Evolutionary conservation across 1,139 yeast species (phyloP).

Genomic region (Meyerozyma elateridarum): DNA sequence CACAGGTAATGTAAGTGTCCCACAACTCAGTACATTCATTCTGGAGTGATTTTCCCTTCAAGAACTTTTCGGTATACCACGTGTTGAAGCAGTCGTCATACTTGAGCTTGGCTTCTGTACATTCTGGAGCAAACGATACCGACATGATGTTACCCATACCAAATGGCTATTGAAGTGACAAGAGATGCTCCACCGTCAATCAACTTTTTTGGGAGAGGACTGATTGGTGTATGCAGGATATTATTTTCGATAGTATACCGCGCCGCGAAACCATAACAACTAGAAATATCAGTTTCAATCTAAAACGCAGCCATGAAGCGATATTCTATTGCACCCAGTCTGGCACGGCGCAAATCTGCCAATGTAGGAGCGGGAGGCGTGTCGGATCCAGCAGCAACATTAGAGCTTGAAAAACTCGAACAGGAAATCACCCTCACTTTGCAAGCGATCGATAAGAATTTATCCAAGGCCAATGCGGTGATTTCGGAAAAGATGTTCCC

Average conservation of each 20-base stretch:
- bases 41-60: conserved; percentile 63
- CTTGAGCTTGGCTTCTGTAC: conserved; percentile 77
- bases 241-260: too few relatives aligned
- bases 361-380: conserved; percentile 10
- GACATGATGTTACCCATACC: conserved; percentile 90
- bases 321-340: conserved; percentile 38
- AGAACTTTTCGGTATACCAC: conserved; percentile 91
- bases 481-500: conserved; percentile 63
- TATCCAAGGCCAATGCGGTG: conserved; percentile 58
- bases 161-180: too few relatives aligned
- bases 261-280: too few relatives aligned
- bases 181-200: too few relatives aligned
- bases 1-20: conserved; percentile 82
- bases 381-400: conserved; percentile 30
- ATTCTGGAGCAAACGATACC: conserved; percentile 93
- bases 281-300: too few relatives aligned
- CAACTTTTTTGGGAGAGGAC: too few relatives aligned
- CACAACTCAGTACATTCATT: conserved; percentile 91
- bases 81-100: conserved; percentile 91
- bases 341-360: conserved; percentile 34
- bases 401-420: conserved; percentile 68
- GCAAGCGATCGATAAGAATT: conserved; percentile 74
- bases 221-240: too few relatives aligned
- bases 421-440: conserved; percentile 75
- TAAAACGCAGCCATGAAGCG: conserved; percentile 24